phyloP scores from a whole-genome alignment of 1,284 basidiomycete genomes.

The Trichosporon coremiiforme region DNA sequence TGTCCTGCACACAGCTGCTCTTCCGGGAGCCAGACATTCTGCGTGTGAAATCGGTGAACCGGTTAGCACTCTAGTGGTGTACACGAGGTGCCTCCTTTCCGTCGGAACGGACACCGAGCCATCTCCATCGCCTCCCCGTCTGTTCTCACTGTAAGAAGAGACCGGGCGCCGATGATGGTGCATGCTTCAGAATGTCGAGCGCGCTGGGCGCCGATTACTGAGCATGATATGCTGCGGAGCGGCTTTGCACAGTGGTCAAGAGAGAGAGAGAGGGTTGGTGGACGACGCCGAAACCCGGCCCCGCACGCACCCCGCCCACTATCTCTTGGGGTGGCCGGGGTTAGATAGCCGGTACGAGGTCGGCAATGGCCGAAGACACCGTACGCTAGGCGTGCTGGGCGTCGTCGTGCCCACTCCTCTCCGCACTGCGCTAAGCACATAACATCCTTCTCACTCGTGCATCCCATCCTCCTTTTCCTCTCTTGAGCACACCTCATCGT shows the following conservation, averaged over 20 bases:
- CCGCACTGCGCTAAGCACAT: background rate
- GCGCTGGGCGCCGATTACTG: background rate
- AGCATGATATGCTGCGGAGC: background rate
- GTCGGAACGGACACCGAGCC: background rate
- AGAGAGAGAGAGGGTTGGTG: background rate
- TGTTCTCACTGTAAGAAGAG: background rate
- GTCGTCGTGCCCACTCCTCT: background rate
- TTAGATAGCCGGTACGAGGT: slow-evolving; percentile 4
- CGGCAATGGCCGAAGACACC: slow-evolving; percentile 15
- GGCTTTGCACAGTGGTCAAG: background rate
- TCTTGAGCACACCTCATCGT: background rate
- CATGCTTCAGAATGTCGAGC: background rate
- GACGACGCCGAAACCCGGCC: background rate
- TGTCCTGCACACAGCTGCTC: background rate
- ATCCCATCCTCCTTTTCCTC: background rate
- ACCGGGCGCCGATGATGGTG: background rate
- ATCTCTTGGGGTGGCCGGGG: background rate
- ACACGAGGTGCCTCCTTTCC: background rate
- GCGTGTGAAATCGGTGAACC: background rate
- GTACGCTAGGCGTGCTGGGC: background rate
- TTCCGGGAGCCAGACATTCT: background rate
- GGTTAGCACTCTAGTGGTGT: background rate
- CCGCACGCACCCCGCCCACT: background rate
- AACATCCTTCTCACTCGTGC: background rate
- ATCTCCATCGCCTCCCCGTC: background rate